These are phyloP conservation scores for Hydrangea macrophylla DNA, from an alignment of 148 eudicot genomes.

Conservation along the genomic window DNA sequence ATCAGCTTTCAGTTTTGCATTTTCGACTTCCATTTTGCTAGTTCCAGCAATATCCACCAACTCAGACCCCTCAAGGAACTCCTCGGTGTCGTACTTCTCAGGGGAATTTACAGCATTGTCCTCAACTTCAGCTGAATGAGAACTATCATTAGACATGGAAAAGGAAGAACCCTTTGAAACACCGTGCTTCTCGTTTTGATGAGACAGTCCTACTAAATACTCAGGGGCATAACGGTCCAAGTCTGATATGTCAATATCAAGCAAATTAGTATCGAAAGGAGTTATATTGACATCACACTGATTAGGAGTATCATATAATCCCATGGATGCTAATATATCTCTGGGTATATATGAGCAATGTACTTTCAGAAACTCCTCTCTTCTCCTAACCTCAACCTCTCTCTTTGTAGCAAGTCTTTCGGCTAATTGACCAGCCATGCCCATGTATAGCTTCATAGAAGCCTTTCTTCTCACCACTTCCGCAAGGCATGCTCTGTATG, in stretches of 20 bases:
- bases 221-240: conserved; percentile 87
- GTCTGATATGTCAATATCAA: conserved; percentile 80
- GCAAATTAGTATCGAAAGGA: conserved; percentile 83
- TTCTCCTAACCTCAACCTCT: conserved; percentile 74
- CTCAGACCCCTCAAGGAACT: conserved; percentile 55
- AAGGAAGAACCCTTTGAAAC: conserved; percentile 43
- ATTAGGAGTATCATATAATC: conserved; percentile 84
- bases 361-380: conserved; percentile 79
- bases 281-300: conserved; percentile 85
- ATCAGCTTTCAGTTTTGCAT: conserved; percentile 89
- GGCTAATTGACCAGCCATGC: conserved; percentile 96
- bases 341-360: conserved; percentile 72
- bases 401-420: conserved; percentile 90
- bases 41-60: conserved; percentile 90
- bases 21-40: conserved; percentile 89
- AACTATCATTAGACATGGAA: conserved; percentile 46
- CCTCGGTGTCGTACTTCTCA: conserved; percentile 41
- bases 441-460: conserved; percentile 96
- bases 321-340: conserved; percentile 82
- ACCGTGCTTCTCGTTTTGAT: conserved; percentile 56
- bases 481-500: conserved; percentile 91
- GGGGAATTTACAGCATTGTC: conserved; percentile 31
- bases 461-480: conserved; percentile 93
- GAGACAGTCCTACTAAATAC: conserved; percentile 57
- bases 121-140: conserved; percentile 44